Evolutionary conservation across 2,329 filamentous ascomycete species (phyloP).

Genomic region (Fusarium citri): DNA sequence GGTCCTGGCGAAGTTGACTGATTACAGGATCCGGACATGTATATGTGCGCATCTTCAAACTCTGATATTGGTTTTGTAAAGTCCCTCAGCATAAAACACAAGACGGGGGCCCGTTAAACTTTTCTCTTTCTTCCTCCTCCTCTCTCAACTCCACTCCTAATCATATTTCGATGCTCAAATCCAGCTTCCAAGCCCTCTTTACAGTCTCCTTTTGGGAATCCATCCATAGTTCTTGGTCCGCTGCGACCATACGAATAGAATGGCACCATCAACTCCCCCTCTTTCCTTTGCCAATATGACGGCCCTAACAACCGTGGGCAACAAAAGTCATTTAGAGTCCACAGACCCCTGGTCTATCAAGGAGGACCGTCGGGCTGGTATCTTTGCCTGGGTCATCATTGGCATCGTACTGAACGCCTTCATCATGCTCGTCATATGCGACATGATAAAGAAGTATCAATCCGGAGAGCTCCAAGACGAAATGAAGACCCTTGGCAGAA

Average conservation of each 20-base stretch:
- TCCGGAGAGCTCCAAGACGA: conserved; percentile 30
- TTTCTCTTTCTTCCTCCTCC: neutral
- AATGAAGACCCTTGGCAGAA: neutral
- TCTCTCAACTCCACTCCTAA: neutral
- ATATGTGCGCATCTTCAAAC: neutral
- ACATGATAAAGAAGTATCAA: conserved; percentile 24
- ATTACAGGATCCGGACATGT: neutral
- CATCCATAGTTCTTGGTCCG: neutral
- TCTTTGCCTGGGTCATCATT: conserved; percentile 24
- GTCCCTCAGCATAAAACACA: neutral
- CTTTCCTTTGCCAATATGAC: neutral
- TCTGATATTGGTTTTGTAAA: neutral
- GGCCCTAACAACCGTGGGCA: neutral
- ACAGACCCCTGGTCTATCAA: conserved; percentile 3
- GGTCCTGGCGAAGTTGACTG: neutral
- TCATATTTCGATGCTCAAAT: neutral
- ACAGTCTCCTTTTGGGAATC: neutral
- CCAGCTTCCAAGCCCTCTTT: neutral
- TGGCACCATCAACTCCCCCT: neutral
- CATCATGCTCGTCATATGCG: conserved; percentile 16
- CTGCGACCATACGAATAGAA: neutral
- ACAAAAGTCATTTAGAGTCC: neutral
- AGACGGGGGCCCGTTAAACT: neutral
- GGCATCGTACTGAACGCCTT: conserved; percentile 14
- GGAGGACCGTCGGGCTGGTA: neutral